Evolutionary conservation across 2,329 filamentous ascomycete genomes (phyloP), one percentile per base, ranked within the genome.

Genomic region (Pseudocercospora fuligena): DNA sequence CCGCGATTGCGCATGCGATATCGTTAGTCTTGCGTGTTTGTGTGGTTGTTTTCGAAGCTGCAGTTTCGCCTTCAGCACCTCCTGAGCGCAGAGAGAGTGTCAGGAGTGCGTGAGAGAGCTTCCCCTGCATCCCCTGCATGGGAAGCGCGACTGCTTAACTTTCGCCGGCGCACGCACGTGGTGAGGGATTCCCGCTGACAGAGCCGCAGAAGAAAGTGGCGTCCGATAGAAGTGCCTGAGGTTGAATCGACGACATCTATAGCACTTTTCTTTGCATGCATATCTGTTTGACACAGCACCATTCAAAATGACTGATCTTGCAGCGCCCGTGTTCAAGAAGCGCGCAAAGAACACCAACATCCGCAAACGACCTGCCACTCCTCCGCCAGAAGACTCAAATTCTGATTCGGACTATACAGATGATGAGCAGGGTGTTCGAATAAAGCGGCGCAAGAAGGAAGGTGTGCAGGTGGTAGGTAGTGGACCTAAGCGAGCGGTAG

Each of bases 341-440:
- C 88, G 94, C 77, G 86, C 88, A 71, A 86, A 93, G 77, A 87
- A 86, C 69, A 94, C 89, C 59, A 93, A 89, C 75, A 83, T 94
- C 63, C 89, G 94, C 76, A 97, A 97, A 83, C 89, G 92, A 71
- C 87, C 91, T 21, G 88, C 90, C 29, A 92, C 93, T 43, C 92
- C 93, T 61, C 91, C 92, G 5, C 89, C 90, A 12, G 87, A 87
- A 65, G 78, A 80, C 33, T 83, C 80, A 61, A 85, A 86, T 70
- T 84, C 82, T 73, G 86, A 87, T 73, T 88, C 86, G 64, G 86
- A 89, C 67, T 91, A 88, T 43, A 92, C 90, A 4, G 92, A 94
- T 77, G 90, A 92, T 72, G 91, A 93, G 72, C 82, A 87, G 62
- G 92, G 92, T n/a, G 88, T 86, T 71, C 86, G 89, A 61, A 86